Evolutionary conservation across 2,329 filamentous ascomycete species (phyloP), one percentile per base, ranked within the genome.

Genomic region (Fonsecaea pedrosoi): DNA sequence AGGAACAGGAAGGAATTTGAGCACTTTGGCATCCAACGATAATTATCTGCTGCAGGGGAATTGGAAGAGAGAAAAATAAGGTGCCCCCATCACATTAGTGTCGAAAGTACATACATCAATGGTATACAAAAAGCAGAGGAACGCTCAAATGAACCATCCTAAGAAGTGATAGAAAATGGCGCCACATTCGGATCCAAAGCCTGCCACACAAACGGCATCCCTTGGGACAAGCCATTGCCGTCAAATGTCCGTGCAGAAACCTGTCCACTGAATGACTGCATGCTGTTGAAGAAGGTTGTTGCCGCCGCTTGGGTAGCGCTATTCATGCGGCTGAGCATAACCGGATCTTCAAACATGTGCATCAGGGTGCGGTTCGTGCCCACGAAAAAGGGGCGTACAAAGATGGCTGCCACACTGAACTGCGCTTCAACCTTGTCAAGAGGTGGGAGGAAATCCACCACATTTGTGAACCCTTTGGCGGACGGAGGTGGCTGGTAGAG

Each of bases 151-250:
- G 45, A 30, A 10, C 45, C 45, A 25, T 30, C 45, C 45, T 50
- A 64, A 42, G 62, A 54, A 45, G 62, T 64, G 40, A 64, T 64
- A n/a, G 62, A 64, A 57, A 60, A 64, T 4, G 62, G 62, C 9
- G 62, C 62, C 34, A 64, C 62, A 45, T 64, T 64, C 8, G 62
- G 62, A 60, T 64, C 62, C 62, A 64, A 35, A 7, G 62, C 62
- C 45, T 64, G 55, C 62, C 62, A 64, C 62, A 64, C 32, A 35
- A 64, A 64, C 45, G 62, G 62, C 62, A 64, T 64, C 5, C 62
- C 62, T 37, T 64, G 62, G 21, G 34, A 60, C 15, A 64, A 42
- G 12, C 62, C 62, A 35, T 64, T 45, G 15, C 30, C 13, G 40
- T 64, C 62, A 18, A 64, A 64, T 15, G 21, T 50, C 2, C 62